Conservation (phyloP, 1,284 basidiomycete species). For the Melampsora abietis-canadensis region DNA sequence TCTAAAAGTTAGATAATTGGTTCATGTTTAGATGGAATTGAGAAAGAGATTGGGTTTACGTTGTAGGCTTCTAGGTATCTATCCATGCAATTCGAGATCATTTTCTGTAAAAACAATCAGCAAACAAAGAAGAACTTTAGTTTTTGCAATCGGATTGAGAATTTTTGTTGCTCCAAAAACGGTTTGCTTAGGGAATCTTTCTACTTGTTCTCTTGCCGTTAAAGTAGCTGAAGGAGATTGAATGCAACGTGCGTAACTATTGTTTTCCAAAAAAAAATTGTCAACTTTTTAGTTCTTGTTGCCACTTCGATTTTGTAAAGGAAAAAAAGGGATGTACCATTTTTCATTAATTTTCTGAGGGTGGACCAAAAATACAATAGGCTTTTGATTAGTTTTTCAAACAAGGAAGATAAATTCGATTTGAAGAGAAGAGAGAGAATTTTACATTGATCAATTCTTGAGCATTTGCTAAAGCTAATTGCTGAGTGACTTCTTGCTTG, state of each 20-base stretch:
- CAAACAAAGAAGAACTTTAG: neutral
- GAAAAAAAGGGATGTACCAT: neutral
- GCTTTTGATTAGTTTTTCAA: too few species aligned
- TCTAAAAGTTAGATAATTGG: neutral
- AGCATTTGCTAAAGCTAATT: conserved; percentile 8
- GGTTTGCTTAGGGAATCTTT: too few species aligned
- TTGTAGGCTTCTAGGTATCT: conserved; percentile 5
- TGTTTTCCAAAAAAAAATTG: neutral
- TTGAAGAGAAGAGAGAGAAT: neutral
- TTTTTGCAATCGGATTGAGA: neutral
- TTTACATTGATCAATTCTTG: neutral
- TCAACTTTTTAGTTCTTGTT: too few species aligned
- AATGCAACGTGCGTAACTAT: conserved; percentile 4
- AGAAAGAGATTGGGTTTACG: neutral
- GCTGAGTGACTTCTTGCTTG: conserved; percentile 4
- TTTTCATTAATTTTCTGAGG: conserved; percentile 3
- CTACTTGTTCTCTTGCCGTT: neutral
- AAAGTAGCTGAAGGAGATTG: neutral
- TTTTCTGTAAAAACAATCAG: neutral
- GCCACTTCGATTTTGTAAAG: neutral
- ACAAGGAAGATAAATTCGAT: neutral
- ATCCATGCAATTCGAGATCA: conserved; percentile 5
- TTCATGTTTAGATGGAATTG: neutral
- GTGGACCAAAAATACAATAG: neutral
- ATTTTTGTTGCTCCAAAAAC: too few species aligned